Conservation (phyloP, 2,329 filamentous ascomycete genomes). For the Trichoderma sp. region DNA sequence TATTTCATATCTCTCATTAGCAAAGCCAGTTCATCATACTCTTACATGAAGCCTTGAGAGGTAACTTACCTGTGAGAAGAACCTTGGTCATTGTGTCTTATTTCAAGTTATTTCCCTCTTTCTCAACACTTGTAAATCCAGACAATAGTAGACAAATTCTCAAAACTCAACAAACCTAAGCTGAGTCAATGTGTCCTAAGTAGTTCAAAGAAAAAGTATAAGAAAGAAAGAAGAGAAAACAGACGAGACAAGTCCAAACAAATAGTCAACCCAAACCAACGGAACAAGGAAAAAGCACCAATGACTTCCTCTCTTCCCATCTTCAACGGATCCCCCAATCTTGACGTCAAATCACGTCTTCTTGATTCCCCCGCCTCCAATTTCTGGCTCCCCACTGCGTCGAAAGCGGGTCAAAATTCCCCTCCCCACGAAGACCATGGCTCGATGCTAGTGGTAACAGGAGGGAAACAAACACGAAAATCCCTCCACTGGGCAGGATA, state of each 20-base stretch:
- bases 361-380: not conserved
- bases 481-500: not conserved
- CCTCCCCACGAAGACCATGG: not conserved
- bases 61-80: conserved; percentile 33
- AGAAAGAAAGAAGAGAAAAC: not conserved
- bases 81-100: conserved; percentile 32
- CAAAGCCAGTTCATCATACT: not conserved
- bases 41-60: not conserved
- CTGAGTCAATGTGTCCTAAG: not conserved
- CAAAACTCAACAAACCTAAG: not conserved
- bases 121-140: not conserved
- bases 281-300: not conserved
- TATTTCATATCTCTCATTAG: conserved; percentile 14
- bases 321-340: not conserved
- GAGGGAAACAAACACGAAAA: not conserved
- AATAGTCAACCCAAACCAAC: not conserved
- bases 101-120: not conserved
- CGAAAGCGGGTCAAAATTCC: not conserved
- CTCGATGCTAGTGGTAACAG: not conserved
- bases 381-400: not conserved
- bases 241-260: not conserved
- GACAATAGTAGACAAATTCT: not conserved
- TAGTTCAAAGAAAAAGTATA: not conserved
- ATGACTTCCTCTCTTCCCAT: not conserved
- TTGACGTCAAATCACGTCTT: conserved; percentile 12